Conservation (phyloP, 345 rosid genomes). For the Litchi chinensis region DNA sequence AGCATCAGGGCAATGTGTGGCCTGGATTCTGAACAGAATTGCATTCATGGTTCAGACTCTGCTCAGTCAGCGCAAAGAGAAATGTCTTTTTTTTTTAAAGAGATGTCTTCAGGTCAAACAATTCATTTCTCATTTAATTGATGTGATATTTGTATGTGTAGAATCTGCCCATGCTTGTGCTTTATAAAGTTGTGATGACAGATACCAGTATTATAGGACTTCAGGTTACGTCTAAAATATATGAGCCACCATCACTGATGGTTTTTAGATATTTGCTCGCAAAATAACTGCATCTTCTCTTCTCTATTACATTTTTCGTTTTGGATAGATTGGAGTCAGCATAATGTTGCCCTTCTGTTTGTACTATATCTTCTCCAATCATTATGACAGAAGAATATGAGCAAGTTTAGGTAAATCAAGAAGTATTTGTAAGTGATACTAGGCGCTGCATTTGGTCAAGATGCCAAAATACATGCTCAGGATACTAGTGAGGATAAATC, state of each 20-base stretch:
- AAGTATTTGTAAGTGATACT: not conserved
- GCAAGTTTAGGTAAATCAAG: not conserved
- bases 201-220: not conserved
- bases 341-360: not conserved
- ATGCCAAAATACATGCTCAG: not conserved
- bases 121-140: constrained; percentile 15
- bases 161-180: not conserved
- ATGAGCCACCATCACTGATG: not conserved
- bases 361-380: not conserved
- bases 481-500: not conserved
- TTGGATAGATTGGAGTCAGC: not conserved
- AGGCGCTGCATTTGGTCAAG: not conserved
- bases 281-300: not conserved
- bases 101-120: constrained; percentile 47
- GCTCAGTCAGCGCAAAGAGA: constrained; percentile 70
- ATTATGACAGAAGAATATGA: not conserved
- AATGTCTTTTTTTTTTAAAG: constrained; percentile 72
- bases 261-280: not conserved
- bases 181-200: not conserved
- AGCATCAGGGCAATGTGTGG: constrained; percentile 89
- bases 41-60: constrained; percentile 90
- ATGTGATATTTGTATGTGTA: not conserved
- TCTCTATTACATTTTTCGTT: not conserved
- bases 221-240: not conserved
- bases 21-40: constrained; percentile 60